Conservation (phyloP, 2,329 filamentous ascomycete species). For the Aspergillus phoenicis region DNA sequence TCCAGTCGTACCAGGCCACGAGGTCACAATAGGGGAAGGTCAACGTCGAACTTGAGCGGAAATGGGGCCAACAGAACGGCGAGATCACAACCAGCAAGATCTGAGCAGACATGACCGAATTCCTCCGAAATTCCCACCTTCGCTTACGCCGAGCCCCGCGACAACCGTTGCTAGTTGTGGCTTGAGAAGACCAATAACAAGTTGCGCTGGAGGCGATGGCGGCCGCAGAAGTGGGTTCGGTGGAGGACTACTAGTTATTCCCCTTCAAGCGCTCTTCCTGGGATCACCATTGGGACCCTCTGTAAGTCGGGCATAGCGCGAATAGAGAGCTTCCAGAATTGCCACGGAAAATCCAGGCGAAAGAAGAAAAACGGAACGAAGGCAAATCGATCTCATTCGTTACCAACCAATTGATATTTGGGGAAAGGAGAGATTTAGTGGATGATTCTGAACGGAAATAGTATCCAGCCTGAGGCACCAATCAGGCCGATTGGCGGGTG, state of each 20-base stretch:
- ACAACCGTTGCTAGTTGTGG: conserved; percentile 2
- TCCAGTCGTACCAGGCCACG: conserved; percentile 5
- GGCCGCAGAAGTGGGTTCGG: conserved; percentile 4
- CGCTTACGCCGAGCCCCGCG: conserved; percentile 17
- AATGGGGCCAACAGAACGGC: conserved; percentile 31
- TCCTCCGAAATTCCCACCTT: conserved; percentile 27
- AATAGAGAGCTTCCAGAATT: background rate
- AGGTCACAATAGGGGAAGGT: conserved; percentile 5
- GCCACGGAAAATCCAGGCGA: background rate
- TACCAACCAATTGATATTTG: too few relatives aligned
- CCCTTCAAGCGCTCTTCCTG: background rate
- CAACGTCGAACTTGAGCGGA: conserved; percentile 14
- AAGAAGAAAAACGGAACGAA: background rate
- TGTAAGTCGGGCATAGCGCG: background rate
- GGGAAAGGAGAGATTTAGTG: background rate
- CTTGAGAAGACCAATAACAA: conserved; percentile 6
- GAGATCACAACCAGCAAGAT: conserved; percentile 34
- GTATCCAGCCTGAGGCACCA: background rate
- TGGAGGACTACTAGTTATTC: background rate
- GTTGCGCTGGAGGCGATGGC: background rate
- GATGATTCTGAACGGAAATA: too few relatives aligned
- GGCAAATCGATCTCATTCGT: background rate
- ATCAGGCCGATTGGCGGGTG: background rate
- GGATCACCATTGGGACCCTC: too few relatives aligned
- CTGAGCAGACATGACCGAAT: conserved; percentile 34